Conservation (phyloP, 2,329 filamentous ascomycete genomes). For the Teratosphaeria destructans region DNA sequence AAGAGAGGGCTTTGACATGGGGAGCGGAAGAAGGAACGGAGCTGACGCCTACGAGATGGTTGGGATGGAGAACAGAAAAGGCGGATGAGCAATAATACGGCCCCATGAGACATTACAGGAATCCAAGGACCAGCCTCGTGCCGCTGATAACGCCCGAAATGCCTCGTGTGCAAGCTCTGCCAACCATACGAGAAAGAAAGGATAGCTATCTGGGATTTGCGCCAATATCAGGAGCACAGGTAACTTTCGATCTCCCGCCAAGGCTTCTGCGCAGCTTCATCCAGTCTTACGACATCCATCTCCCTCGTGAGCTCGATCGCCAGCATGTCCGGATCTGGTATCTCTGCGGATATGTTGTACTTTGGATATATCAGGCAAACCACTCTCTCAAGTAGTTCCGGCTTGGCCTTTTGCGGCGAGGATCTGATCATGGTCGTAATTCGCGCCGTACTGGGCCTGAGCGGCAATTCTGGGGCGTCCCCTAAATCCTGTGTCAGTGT, state of each 20-base stretch:
- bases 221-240: constrained; percentile 18
- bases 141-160: not conserved
- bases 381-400: constrained; percentile 14
- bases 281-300: constrained; percentile 26
- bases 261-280: constrained; percentile 19
- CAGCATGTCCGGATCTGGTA: constrained; percentile 5
- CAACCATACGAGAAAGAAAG: not conserved
- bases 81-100: constrained; percentile 15
- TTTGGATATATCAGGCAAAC: constrained; percentile 13
- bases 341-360: constrained; percentile 1
- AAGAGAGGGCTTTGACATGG: constrained; percentile 29
- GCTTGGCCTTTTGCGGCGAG: constrained; percentile 10
- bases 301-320: constrained; percentile 16
- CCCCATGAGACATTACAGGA: not conserved
- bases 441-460: constrained; percentile 17
- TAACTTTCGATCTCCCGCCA: constrained; percentile 26
- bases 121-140: not conserved
- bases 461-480: constrained; percentile 17
- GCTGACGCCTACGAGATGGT: constrained; percentile 41
- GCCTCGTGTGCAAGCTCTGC: not conserved
- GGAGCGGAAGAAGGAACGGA: constrained; percentile 32
- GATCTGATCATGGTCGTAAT: constrained; percentile 21
- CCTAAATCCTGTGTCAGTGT: constrained; percentile 9
- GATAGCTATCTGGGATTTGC: not conserved
- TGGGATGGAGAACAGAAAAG: constrained; percentile 27